Evolutionary conservation across 306 rosid genomes (phyloP).

Genomic region (Vigna reflexopilosa): DNA sequence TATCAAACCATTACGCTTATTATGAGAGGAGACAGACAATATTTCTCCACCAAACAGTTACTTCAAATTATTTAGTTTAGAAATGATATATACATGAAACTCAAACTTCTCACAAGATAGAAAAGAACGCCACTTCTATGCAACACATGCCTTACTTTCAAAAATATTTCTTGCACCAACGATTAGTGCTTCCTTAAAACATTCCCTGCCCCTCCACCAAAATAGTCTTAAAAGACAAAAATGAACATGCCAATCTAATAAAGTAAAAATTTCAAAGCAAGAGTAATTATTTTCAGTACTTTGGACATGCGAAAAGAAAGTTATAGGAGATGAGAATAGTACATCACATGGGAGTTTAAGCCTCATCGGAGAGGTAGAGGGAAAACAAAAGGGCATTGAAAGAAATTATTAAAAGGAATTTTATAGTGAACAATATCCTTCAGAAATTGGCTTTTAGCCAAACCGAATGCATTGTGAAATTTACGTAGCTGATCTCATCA

Average conservation of each 20-base stretch:
- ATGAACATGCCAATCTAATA: background rate
- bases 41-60: slow-evolving; percentile 33
- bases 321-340: background rate
- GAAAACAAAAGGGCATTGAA: background rate
- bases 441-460: background rate
- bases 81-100: slow-evolving; percentile 17
- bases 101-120: slow-evolving; percentile 8
- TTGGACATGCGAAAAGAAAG: slow-evolving; percentile 1
- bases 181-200: background rate
- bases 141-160: background rate
- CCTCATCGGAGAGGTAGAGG: background rate
- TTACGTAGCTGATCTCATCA: background rate
- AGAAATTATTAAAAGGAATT: background rate
- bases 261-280: background rate
- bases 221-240: background rate
- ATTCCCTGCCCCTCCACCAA: background rate
- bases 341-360: background rate
- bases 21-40: background rate
- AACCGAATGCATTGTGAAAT: background rate
- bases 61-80: slow-evolving; percentile 8
- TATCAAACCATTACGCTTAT: background rate
- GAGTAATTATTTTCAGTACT: background rate
- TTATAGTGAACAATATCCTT: background rate
- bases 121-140: background rate
- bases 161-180: background rate